A percentile compares a stretch with the other conserved stretches of the same genome.
Conservation (phyloP, 179 eudicot genomes). For the Actinidia polygama region DNA sequence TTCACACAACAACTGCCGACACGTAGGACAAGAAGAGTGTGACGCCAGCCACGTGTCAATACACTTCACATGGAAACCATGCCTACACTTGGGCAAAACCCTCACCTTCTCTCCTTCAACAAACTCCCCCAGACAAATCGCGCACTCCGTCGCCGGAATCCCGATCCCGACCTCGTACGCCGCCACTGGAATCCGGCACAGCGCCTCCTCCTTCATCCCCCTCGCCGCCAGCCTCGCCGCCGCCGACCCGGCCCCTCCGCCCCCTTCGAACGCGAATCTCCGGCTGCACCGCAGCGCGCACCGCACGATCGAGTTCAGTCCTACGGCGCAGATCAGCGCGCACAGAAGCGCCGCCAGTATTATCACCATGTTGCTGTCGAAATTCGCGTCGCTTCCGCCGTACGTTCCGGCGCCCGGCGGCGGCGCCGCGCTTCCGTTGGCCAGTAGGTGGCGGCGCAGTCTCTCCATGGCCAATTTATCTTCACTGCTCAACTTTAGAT, state of each 20-base stretch:
- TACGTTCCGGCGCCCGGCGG: background rate
- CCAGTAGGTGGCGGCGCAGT: constrained; percentile 8
- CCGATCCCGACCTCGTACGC: constrained; percentile 32
- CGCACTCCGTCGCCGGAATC: constrained; percentile 22
- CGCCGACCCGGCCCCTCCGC: background rate
- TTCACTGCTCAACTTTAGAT: background rate
- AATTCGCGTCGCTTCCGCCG: constrained; percentile 15
- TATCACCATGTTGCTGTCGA: constrained; percentile 68
- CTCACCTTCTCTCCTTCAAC: constrained; percentile 28
- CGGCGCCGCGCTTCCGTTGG: background rate
- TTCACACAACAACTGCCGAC: constrained; percentile 14
- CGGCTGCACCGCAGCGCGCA: constrained; percentile 50
- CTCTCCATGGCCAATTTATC: background rate
- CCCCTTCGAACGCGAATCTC: constrained; percentile 23
- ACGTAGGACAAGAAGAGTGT: constrained; percentile 32
- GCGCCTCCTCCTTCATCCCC: constrained; percentile 57
- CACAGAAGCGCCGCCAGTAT: constrained; percentile 60
- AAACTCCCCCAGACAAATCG: constrained; percentile 33
- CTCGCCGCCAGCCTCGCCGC: constrained; percentile 17
- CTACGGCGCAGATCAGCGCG: constrained; percentile 62
- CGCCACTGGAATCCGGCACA: constrained; percentile 48
- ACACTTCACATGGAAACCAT: constrained; percentile 36
- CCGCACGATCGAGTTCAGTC: constrained; percentile 54
- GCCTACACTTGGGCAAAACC: constrained; percentile 32
- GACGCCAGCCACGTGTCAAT: constrained; percentile 30